Evolutionary conservation across 2,329 filamentous ascomycete species (phyloP).

Genomic region (Cercospora sp.): DNA sequence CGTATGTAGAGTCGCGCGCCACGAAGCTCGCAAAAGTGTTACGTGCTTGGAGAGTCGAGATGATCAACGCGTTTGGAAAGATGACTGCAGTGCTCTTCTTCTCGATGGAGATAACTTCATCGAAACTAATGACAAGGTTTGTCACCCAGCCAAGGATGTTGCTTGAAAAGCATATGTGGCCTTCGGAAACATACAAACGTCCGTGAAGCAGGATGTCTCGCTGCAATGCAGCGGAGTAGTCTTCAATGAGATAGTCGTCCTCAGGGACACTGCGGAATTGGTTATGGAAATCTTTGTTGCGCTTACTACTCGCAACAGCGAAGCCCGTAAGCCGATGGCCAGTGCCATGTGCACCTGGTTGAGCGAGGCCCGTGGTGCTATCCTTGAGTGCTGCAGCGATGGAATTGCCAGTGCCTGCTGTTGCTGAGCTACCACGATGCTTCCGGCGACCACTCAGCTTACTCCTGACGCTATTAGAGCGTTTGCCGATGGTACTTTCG

Average conservation of each 20-base stretch:
- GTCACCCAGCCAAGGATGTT: constrained; percentile 99
- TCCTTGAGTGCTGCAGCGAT: constrained; percentile 71
- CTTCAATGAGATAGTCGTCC: constrained; percentile 96
- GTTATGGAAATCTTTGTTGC: constrained; percentile 91
- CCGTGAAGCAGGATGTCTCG: constrained; percentile 94
- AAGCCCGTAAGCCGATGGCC: constrained; percentile 86
- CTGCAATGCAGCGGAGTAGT: constrained; percentile 95
- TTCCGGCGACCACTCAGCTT: constrained; percentile 59
- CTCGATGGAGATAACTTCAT: constrained; percentile 94
- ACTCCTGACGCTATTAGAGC: constrained; percentile 53
- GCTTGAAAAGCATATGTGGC: constrained; percentile 96
- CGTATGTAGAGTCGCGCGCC: constrained; percentile 92
- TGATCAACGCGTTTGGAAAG: constrained; percentile 96
- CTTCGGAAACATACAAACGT: constrained; percentile 91
- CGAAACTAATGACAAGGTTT: constrained; percentile 95
- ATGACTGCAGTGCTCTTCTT: constrained; percentile 94
- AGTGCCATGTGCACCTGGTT: constrained; percentile 58
- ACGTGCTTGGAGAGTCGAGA: constrained; percentile 90
- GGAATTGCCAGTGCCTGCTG: constrained; percentile 64
- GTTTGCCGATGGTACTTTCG: constrained; percentile 55
- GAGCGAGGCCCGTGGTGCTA: constrained; percentile 68
- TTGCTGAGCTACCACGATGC: constrained; percentile 77
- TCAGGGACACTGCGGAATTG: constrained; percentile 96
- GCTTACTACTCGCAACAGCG: constrained; percentile 91
- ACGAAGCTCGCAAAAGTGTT: constrained; percentile 96